These are phyloP conservation scores for Beverwykella pulmonaria DNA, from an alignment of 495 filamentous ascomycete genomes.

Conservation along the genomic window DNA sequence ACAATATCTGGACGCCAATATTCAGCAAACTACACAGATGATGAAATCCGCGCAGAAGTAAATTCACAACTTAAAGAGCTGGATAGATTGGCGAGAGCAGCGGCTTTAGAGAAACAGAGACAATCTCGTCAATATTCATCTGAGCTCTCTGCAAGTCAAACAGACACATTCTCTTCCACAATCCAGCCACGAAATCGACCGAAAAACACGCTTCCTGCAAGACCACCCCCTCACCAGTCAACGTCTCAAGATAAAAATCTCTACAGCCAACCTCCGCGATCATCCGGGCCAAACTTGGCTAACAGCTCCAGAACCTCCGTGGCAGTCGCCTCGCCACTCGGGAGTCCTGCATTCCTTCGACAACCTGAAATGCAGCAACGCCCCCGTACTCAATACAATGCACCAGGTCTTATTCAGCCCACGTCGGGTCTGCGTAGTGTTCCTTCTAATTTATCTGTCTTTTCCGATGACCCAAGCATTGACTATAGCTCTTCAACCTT, in stretches of 20 bases:
- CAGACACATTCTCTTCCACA: neutral
- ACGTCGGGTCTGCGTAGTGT: neutral
- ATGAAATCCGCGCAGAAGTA: no score
- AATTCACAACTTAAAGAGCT: no score
- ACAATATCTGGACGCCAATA: no score
- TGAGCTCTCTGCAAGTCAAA: neutral
- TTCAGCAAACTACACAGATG: no score
- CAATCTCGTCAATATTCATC: neutral
- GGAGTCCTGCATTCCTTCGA: neutral
- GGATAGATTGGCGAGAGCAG: neutral
- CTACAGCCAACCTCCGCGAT: neutral
- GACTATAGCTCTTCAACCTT: neutral
- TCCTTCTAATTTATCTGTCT: neutral
- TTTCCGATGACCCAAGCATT: neutral
- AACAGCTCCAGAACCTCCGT: neutral
- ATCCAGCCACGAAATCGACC: neutral
- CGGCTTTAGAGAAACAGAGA: neutral
- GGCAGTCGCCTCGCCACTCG: neutral
- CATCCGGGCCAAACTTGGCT: neutral
- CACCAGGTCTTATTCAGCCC: neutral
- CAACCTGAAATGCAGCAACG: neutral
- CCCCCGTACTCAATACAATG: no score
- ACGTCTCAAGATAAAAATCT: neutral
- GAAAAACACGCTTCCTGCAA: neutral
- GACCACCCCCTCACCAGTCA: neutral